Conservation (phyloP, 1,284 basidiomycete genomes). For the Ganoderma resinaceum region DNA sequence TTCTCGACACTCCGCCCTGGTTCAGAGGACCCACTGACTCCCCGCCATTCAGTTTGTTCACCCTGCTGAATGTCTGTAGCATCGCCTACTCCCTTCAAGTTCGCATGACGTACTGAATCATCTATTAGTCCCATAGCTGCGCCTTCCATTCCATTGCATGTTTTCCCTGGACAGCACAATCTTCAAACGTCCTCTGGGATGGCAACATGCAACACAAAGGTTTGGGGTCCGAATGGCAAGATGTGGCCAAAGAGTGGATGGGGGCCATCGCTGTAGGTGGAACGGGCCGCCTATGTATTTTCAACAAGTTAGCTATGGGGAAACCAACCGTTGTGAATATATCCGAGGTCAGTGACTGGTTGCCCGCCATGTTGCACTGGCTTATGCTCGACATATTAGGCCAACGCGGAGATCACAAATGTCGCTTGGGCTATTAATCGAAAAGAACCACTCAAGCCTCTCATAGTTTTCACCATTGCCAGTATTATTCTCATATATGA, state of each 20-base stretch:
- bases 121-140: constrained; percentile 16
- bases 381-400: constrained; percentile 10
- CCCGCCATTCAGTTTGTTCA: constrained; percentile 47
- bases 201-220: constrained; percentile 44
- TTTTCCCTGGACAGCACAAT: constrained; percentile 65
- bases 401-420: constrained; percentile 21
- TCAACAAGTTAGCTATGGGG: constrained; percentile 37
- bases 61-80: constrained; percentile 41
- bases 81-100: neutral
- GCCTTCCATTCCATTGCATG: constrained; percentile 46
- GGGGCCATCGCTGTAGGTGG: constrained; percentile 61
- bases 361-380: neutral
- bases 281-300: constrained; percentile 45
- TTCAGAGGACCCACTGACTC: constrained; percentile 9
- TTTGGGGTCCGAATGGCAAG: constrained; percentile 49
- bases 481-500: constrained; percentile 62
- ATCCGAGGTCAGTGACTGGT: constrained; percentile 12
- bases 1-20: constrained; percentile 6
- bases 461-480: constrained; percentile 59
- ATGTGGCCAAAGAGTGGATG: constrained; percentile 51
- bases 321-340: constrained; percentile 27
- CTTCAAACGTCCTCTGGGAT: constrained; percentile 54
- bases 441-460: constrained; percentile 53
- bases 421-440: constrained; percentile 63
- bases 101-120: constrained; percentile 8